These are phyloP conservation scores for Saturnispora zaruensis DNA, from an alignment of 805 yeast genomes.

Conservation along the genomic window DNA sequence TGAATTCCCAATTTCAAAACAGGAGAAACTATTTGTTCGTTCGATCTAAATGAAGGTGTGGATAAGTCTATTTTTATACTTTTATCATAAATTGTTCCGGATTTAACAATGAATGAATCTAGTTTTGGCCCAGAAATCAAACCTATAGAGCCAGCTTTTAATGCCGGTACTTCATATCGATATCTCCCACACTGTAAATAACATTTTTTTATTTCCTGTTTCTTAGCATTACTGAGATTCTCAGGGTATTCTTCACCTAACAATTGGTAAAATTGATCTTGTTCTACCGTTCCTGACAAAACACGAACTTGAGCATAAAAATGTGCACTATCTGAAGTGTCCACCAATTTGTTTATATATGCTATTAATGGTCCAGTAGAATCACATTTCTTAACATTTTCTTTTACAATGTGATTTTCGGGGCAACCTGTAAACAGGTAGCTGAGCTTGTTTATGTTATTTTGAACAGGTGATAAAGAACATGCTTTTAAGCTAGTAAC, in stretches of 20 bases:
- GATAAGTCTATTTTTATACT: conserved; percentile 11
- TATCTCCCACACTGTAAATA: conserved; percentile 66
- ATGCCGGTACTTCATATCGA: conserved; percentile 38
- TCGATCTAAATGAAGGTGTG: conserved; percentile 30
- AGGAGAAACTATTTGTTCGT: conserved; percentile 42
- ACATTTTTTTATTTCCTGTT: conserved; percentile 34
- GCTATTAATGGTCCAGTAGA: conserved; percentile 39
- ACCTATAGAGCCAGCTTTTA: conserved; percentile 54
- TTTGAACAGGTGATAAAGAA: conserved; percentile 32
- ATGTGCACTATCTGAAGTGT: conserved; percentile 41
- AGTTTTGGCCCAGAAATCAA: conserved; percentile 51
- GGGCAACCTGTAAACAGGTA: conserved; percentile 18
- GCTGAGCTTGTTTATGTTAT: conserved; percentile 22
- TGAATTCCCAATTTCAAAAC: conserved; percentile 78
- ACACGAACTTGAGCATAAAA: conserved; percentile 57
- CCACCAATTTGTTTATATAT: conserved; percentile 50
- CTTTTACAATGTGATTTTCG: conserved; percentile 11
- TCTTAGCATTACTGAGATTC: conserved; percentile 32
- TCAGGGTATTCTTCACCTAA: conserved; percentile 50
- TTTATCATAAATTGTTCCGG: conserved; percentile 45
- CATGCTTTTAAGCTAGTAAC: conserved; percentile 37
- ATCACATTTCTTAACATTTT: conserved; percentile 27
- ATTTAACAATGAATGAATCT: conserved; percentile 45
- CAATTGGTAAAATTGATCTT: conserved; percentile 41
- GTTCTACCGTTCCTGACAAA: conserved; percentile 47